Conservation (phyloP, 2,329 filamentous ascomycete species). For the Fusarium albidum region DNA sequence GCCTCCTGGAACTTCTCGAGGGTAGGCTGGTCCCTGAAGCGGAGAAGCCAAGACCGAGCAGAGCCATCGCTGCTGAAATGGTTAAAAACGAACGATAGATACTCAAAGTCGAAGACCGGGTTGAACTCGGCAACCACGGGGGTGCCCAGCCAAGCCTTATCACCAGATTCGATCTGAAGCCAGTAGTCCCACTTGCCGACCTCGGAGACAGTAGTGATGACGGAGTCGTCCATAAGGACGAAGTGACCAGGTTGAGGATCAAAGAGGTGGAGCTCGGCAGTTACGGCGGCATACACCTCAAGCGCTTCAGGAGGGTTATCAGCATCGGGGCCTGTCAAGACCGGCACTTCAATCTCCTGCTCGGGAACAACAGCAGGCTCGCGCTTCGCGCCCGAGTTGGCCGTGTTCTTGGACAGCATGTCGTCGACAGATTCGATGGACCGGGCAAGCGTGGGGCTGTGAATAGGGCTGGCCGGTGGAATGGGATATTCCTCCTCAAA, state of each 20-base stretch:
- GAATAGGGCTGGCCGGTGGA: constrained; percentile 69
- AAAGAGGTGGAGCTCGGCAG: constrained; percentile 90
- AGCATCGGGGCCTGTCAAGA: constrained; percentile 33
- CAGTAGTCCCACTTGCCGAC: constrained; percentile 94
- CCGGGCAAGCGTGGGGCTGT: constrained; percentile 63
- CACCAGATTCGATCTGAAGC: constrained; percentile 81
- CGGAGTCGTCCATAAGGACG: constrained; percentile 76
- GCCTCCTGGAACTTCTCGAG: constrained; percentile 92
- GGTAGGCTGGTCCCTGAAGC: constrained; percentile 84
- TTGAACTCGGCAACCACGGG: constrained; percentile 90
- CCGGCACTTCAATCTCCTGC: constrained; percentile 43
- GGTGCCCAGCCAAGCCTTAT: constrained; percentile 87
- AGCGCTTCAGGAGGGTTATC: constrained; percentile 68
- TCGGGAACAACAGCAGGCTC: constrained; percentile 45
- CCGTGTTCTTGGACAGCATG: constrained; percentile 59
- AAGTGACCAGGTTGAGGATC: constrained; percentile 90
- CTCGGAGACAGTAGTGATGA: constrained; percentile 84
- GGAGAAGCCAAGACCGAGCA: constrained; percentile 93
- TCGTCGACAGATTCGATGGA: constrained; percentile 66
- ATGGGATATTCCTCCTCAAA: constrained; percentile 74
- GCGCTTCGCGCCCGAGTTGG: constrained; percentile 58
- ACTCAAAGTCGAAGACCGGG: constrained; percentile 98
- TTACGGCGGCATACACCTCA: constrained; percentile 78
- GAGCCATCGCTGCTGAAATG: constrained; percentile 89
- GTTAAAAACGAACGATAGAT: constrained; percentile 99